phyloP scores from a whole-genome alignment of 805 yeast genomes.

The Saccharomycopsis guyanensis region DNA sequence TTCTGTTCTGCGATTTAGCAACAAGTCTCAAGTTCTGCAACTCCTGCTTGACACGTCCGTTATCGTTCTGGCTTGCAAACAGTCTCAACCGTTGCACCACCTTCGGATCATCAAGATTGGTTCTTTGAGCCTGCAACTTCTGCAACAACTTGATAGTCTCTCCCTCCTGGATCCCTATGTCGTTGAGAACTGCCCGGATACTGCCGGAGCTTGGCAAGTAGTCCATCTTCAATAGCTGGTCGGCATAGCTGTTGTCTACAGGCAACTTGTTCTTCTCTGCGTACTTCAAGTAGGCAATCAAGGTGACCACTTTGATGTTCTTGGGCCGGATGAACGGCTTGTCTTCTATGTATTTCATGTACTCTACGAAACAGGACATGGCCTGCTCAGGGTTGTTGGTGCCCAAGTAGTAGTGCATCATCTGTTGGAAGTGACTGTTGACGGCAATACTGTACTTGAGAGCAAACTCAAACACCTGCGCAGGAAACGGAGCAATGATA shows the following conservation, averaged over 20 bases:
- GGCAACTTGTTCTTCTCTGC: constrained; percentile 2
- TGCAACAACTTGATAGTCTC: constrained; percentile 6
- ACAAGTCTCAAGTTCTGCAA: constrained; percentile 22
- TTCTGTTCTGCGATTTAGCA: constrained; percentile 26
- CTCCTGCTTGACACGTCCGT: constrained; percentile 18
- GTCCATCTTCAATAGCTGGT: constrained; percentile 4
- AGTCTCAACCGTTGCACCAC: constrained; percentile 20
- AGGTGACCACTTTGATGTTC: constrained; percentile 1
- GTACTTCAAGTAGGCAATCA: constrained; percentile 13
- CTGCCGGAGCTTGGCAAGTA: not conserved
- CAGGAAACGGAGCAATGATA: constrained; percentile 3
- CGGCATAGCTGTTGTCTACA: constrained; percentile 1
- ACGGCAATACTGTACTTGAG: constrained; percentile 4
- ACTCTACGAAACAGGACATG: constrained; percentile 7
- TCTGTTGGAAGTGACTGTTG: constrained; percentile 4
- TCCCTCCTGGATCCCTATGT: not conserved
- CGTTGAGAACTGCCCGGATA: not conserved
- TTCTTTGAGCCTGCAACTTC: not conserved
- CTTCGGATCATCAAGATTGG: constrained; percentile 6
- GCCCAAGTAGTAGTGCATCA: constrained; percentile 6
- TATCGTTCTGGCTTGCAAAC: constrained; percentile 21
- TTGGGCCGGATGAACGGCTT: not conserved
- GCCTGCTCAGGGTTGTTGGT: constrained; percentile 5
- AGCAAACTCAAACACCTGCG: constrained; percentile 6
- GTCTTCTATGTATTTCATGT: constrained; percentile 7